These are phyloP conservation scores for Xerocomellus dryophilus DNA, from an alignment of 768 basidiomycete species.

Conservation along the genomic window DNA sequence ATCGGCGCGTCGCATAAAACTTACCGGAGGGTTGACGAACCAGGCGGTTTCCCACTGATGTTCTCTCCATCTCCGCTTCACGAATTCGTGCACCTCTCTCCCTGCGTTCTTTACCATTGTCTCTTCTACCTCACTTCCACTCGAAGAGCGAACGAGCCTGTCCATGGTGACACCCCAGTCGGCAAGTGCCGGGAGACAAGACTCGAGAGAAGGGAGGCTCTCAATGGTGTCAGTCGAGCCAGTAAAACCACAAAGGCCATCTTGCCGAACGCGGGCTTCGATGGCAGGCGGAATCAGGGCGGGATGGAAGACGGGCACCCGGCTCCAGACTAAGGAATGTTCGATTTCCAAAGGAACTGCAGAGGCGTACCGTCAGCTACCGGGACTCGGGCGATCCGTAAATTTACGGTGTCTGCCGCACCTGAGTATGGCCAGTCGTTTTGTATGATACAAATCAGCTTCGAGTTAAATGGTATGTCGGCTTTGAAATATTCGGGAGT, in stretches of 20 bases:
- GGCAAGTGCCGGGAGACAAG: slow-evolving; percentile 57
- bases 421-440: slow-evolving; percentile 92
- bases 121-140: slow-evolving; percentile 53
- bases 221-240: slow-evolving; percentile 54
- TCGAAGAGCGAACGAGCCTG: slow-evolving; percentile 50
- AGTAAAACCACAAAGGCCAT: slow-evolving; percentile 84
- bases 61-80: slow-evolving; percentile 66
- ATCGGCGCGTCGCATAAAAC: slow-evolving; percentile 18
- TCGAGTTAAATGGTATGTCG: slow-evolving; percentile 46
- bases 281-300: slow-evolving; percentile 51
- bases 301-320: slow-evolving; percentile 65
- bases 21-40: slow-evolving; percentile 87
- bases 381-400: neutral
- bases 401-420: slow-evolving; percentile 26
- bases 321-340: slow-evolving; percentile 76
- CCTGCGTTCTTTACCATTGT: slow-evolving; percentile 49
- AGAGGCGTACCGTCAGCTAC: neutral
- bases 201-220: slow-evolving; percentile 54
- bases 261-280: slow-evolving; percentile 58
- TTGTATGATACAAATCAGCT: slow-evolving; percentile 65
- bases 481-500: slow-evolving; percentile 61
- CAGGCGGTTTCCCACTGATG: slow-evolving; percentile 85
- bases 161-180: slow-evolving; percentile 72
- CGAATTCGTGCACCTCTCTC: slow-evolving; percentile 58
- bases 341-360: slow-evolving; percentile 68